These are phyloP conservation scores for Pseudogymnoascus sp. DNA, from an alignment of 2,329 filamentous ascomycete genomes.

Conservation along the genomic window DNA sequence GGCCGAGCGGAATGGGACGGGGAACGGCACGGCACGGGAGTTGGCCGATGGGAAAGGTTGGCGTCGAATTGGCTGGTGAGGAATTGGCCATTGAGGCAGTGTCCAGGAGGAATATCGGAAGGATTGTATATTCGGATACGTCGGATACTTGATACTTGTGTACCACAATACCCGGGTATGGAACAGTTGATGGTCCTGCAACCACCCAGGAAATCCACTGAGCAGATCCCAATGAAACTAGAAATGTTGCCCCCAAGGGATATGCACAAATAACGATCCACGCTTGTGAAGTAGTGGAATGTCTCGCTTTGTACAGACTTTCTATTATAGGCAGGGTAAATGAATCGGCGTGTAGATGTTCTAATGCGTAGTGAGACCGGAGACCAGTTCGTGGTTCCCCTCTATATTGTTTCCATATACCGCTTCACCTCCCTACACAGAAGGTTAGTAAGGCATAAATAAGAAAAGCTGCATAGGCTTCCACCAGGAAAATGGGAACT, in stretches of 20 bases:
- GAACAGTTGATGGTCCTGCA: neutral
- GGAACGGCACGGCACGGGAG: neutral
- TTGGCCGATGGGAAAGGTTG: neutral
- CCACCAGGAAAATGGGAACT: slow-evolving; percentile 30
- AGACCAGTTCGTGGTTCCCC: neutral
- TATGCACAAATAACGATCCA: neutral
- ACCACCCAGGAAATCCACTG: neutral
- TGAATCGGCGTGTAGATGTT: neutral
- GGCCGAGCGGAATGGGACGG: neutral
- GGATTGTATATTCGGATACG: neutral
- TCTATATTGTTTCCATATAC: neutral
- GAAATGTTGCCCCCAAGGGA: neutral
- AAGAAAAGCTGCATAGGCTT: neutral
- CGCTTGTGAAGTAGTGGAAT: neutral
- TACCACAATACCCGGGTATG: neutral
- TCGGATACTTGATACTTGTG: neutral
- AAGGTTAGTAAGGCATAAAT: neutral
- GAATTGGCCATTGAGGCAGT: neutral
- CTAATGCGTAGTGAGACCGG: neutral
- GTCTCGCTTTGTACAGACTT: neutral
- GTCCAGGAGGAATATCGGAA: neutral
- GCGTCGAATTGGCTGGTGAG: neutral
- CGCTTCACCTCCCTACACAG: neutral
- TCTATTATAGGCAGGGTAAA: neutral
- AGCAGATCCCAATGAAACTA: neutral